These are phyloP conservation scores for Globisporangium cederbergense DNA, from an alignment of 352 stramenopile genomes.

Conservation along the genomic window DNA sequence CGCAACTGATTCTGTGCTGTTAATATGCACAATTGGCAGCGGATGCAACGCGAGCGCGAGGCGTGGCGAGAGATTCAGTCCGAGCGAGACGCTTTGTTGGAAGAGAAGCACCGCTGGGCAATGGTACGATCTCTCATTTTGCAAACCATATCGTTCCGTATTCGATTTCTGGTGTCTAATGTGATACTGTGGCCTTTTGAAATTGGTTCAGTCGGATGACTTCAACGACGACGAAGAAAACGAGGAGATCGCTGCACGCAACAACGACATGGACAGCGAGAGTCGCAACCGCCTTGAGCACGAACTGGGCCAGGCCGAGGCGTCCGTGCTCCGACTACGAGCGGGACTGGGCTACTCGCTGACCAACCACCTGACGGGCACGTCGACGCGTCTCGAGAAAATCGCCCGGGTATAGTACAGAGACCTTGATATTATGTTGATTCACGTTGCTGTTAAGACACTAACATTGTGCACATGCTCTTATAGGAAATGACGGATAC, in stretches of 20 bases:
- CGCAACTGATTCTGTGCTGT: not conserved
- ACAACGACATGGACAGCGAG: slow-evolving; percentile 42
- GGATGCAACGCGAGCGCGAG: slow-evolving; percentile 70
- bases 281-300: slow-evolving; percentile 54
- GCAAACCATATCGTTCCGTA: too few relatives aligned
- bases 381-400: slow-evolving; percentile 69
- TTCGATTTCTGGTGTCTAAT: too few relatives aligned
- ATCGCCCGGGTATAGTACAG: slow-evolving; percentile 43
- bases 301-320: slow-evolving; percentile 72
- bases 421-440: not conserved
- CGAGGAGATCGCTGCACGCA: slow-evolving; percentile 17
- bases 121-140: slow-evolving; percentile 35
- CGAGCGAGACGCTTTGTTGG: slow-evolving; percentile 71
- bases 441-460: not conserved
- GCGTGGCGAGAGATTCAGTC: slow-evolving; percentile 74
- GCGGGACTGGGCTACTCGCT: slow-evolving; percentile 75
- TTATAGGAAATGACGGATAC: slow-evolving; percentile 55
- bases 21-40: slow-evolving; percentile 18
- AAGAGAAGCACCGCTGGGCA: slow-evolving; percentile 85
- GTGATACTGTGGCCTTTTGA: not conserved
- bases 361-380: slow-evolving; percentile 69
- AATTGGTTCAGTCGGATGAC: slow-evolving; percentile 49
- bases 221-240: slow-evolving; percentile 43
- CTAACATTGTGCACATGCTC: not conserved
- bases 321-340: slow-evolving; percentile 59